Evolutionary conservation across 345 rosid species (phyloP).

Genomic region (Firmiana major): DNA sequence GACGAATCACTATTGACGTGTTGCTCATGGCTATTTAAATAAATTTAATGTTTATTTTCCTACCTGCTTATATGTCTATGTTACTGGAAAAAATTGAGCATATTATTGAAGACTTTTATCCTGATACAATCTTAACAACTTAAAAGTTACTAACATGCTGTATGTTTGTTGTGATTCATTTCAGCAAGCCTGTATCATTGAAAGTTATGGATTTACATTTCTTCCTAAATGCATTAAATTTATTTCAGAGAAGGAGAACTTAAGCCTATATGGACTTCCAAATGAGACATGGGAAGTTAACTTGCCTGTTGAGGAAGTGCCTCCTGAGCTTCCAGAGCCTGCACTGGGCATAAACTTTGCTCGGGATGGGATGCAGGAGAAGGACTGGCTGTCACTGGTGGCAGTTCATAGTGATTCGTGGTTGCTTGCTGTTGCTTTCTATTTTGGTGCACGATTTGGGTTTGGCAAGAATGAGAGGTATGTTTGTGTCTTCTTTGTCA

Average conservation of each 20-base stretch:
- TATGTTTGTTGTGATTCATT: background rate
- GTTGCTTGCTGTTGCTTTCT: conserved; percentile 94
- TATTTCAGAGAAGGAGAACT: conserved; percentile 79
- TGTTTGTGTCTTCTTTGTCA: conserved; percentile 10
- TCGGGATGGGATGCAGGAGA: conserved; percentile 95
- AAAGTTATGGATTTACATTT: background rate
- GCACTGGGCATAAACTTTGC: conserved; percentile 95
- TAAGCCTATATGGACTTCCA: conserved; percentile 90
- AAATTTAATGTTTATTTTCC: background rate
- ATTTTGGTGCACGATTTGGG: conserved; percentile 97
- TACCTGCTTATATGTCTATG: background rate
- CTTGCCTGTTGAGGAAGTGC: conserved; percentile 96
- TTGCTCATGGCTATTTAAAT: background rate
- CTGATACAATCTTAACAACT: background rate
- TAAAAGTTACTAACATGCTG: background rate
- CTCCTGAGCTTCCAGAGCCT: conserved; percentile 99
- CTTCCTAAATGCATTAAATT: background rate
- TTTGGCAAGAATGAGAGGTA: conserved; percentile 97
- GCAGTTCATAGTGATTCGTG: conserved; percentile 99
- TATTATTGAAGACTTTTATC: background rate
- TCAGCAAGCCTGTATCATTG: background rate
- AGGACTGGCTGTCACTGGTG: conserved; percentile 91
- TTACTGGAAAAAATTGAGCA: background rate
- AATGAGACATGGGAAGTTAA: conserved; percentile 96
- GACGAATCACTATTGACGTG: background rate